Evolutionary conservation across 2,329 filamentous ascomycete species (phyloP), one percentile per base, ranked within the genome.

Genomic region (Scedosporium apiospermum): DNA sequence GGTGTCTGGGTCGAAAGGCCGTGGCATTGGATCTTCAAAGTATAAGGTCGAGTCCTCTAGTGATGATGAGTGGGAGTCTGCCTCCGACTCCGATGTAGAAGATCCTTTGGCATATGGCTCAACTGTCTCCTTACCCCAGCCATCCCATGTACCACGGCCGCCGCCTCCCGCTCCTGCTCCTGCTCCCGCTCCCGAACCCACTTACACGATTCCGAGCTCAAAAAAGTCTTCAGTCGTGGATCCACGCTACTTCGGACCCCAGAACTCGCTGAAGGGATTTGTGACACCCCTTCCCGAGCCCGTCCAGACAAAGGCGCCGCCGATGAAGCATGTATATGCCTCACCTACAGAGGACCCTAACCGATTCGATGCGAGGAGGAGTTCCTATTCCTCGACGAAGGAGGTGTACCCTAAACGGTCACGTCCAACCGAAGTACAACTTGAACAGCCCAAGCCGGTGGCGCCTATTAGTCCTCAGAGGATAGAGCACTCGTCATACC

Each of bases 401-500:
- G 72, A 75, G 62, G 74, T 77, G 53, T 69, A 77, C 6, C 71
- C 77, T 2, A 72, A 75, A 23, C 75, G 72, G 18, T 71, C 74
- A 16, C 80, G 83, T 4, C 51, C 51, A 51, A 83, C 87, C 4
- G 84, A 78, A 5, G 81, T 91, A 38, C 86, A 87, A 10, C 79
- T 97, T n/a, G 89, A 95, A 71, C 91, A 96, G 68, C 93, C 93
- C 2, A 88, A 92, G 67, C 93, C 93, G 2, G 82, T 90, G 64
- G 80, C 83, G 2, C 90, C 90, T 0, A 85, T 96, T 2, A 87
- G 87, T 44, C 76, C 81, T 41, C 74, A 76, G 46, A 75, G 72
- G 57, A 66, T 74, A 30, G 74, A 75, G 30, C 57, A 58, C 27
- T 58, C 55, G 2, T 63, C 63, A 12, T 62, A 60, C n/a, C 14